Conservation (phyloP, 805 yeast species). For the Isabelozyma rhagii region DNA sequence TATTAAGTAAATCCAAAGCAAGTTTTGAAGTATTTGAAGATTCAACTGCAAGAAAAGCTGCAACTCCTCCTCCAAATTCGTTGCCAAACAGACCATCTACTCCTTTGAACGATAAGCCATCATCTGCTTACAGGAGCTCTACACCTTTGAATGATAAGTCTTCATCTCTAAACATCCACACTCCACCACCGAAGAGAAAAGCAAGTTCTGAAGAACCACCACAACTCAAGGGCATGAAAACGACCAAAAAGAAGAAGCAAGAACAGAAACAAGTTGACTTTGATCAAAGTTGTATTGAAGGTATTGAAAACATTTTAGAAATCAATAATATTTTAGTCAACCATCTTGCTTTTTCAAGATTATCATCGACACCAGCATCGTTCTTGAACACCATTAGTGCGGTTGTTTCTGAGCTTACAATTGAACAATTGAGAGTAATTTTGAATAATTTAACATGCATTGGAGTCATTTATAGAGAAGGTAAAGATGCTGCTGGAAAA, state of each 20-base stretch:
- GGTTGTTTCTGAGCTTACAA: constrained; percentile 44
- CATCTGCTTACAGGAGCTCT: constrained; percentile 11
- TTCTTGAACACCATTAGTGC: constrained; percentile 62
- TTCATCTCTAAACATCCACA: constrained; percentile 12
- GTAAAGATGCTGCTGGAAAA: constrained; percentile 96
- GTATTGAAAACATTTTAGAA: constrained; percentile 39
- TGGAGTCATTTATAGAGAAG: constrained; percentile 85
- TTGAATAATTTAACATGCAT: constrained; percentile 53
- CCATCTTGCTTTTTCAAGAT: constrained; percentile 85
- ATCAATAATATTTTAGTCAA: constrained; percentile 69
- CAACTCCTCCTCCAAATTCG: background rate
- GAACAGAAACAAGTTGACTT: constrained; percentile 20
- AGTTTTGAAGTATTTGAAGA: background rate
- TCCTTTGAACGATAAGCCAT: constrained; percentile 26
- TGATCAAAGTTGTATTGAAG: constrained; percentile 16
- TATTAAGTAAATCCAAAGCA: background rate
- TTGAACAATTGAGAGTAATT: constrained; percentile 41
- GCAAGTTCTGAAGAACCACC: constrained; percentile 36
- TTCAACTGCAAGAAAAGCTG: background rate
- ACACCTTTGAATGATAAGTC: constrained; percentile 19
- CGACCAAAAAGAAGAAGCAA: constrained; percentile 13
- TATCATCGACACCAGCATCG: constrained; percentile 83
- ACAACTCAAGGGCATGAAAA: background rate
- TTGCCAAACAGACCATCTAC: constrained; percentile 7
- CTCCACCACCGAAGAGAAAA: constrained; percentile 19